Evolutionary conservation across 2,329 filamentous ascomycete genomes (phyloP), one percentile per base, ranked within the genome.

Genomic region (Rutstroemia sp.): DNA sequence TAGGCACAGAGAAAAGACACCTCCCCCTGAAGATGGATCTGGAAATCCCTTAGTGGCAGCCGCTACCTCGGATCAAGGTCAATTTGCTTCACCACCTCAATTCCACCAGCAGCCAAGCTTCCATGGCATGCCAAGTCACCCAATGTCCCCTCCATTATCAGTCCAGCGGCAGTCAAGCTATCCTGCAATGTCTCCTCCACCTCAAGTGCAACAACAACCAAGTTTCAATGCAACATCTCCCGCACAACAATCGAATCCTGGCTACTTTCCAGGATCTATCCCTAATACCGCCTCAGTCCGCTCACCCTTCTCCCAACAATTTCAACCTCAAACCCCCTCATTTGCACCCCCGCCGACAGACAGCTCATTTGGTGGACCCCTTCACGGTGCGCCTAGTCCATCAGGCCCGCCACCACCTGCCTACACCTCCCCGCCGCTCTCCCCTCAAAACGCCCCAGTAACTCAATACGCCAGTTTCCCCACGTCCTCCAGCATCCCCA

Each of bases 1-100:
- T 51, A 76, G 79, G 19, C 82, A 88, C 68, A 79, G 88, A 48
- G 88, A 92, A 70, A 91, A 91, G 77, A 92, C 88, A 0, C 88
- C 88, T 1, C 81, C 88, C 4, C 86, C 86, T 3, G 80, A 84
- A 36, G 88, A 91, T 64, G 82, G 77, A 40, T 80, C 76, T 12
- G 73, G 76, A 2, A 80, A 83, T 62, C 82, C 82, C 3, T 71
- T 86, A 21, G 77, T 78, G 4, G 78, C 80, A 50, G 81, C 80
- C 12, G 75, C 85, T 2, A 76, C 75, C 23, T 75, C 80, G 49
- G 82, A 86, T 61, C 76, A 80, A 47, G 75, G 78, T 58, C 71
- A 74, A 21, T 76, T 77, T 9, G 82, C 81, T 64, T 77, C 76
- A 64, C 78, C 76, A 0, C 76, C 76, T 0, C 78, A 78, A 17